Percentiles rank a stretch among this genome's conserved stretches.
phyloP scores from a whole-genome alignment of 202 grass and related monocot genomes.

The Miscanthus sacchariflorus region DNA sequence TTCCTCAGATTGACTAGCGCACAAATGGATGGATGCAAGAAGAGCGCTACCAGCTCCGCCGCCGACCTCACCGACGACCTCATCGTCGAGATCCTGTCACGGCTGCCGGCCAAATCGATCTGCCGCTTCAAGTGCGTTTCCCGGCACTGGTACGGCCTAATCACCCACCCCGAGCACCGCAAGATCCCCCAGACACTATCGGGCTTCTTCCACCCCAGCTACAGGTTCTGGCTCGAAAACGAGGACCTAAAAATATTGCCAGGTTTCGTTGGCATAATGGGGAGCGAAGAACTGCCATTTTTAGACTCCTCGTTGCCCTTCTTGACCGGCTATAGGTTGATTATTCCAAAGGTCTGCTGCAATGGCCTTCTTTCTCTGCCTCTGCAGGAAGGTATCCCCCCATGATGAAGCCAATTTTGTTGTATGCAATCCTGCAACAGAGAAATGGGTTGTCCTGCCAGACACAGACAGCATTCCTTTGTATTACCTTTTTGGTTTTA shows the following conservation, averaged over 20 bases:
- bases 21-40: not conserved
- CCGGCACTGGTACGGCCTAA: slow-evolving; percentile 38
- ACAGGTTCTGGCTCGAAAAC: not conserved
- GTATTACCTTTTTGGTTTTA: not conserved
- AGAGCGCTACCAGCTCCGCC: not conserved
- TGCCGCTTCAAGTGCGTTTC: slow-evolving; percentile 50
- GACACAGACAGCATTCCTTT: no score
- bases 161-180: slow-evolving; percentile 4
- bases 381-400: not conserved
- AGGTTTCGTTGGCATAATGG: not conserved
- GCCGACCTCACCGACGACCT: slow-evolving; percentile 34
- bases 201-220: not conserved
- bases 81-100: slow-evolving; percentile 31
- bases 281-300: not conserved
- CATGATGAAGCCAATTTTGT: not conserved
- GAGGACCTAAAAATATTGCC: not conserved
- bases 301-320: not conserved
- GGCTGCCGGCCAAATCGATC: slow-evolving; percentile 36
- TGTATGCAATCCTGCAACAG: slow-evolving; percentile 26
- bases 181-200: slow-evolving; percentile 22
- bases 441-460: slow-evolving; percentile 31
- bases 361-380: slow-evolving; percentile 36
- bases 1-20: not conserved
- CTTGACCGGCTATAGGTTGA: not conserved
- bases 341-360: slow-evolving; percentile 19